phyloP scores from a whole-genome alignment of 371 early-diverging fungal species.

The Amoeboaphelidium occidentale region DNA sequence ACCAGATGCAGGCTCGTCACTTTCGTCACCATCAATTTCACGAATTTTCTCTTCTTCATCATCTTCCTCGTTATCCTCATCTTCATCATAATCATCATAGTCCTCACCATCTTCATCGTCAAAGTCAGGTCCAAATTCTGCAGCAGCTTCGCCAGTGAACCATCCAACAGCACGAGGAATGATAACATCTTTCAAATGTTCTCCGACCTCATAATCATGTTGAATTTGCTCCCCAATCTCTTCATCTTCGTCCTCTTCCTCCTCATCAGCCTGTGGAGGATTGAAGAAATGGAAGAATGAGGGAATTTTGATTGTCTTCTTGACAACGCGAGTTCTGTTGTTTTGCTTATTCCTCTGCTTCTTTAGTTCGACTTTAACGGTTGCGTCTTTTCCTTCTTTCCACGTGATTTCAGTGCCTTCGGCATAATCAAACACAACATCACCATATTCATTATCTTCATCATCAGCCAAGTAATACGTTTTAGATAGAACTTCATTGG shows the following conservation, averaged over 20 bases:
- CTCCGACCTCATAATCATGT: constrained; percentile 83
- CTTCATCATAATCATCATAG: constrained; percentile 24
- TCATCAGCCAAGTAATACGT: constrained; percentile 57
- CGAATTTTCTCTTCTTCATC: not conserved
- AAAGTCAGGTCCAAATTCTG: constrained; percentile 9
- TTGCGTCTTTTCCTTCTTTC: constrained; percentile 84
- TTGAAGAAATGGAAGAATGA: constrained; percentile 89
- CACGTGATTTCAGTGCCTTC: constrained; percentile 65
- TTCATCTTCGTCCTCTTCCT: constrained; percentile 26
- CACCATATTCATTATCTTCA: constrained; percentile 13
- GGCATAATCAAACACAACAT: constrained; percentile 64
- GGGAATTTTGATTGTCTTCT: constrained; percentile 69
- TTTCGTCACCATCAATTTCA: constrained; percentile 15
- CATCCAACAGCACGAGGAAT: constrained; percentile 88
- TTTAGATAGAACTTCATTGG: constrained; percentile 56
- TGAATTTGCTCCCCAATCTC: constrained; percentile 28
- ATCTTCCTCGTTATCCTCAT: constrained; percentile 13
- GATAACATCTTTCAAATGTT: constrained; percentile 80
- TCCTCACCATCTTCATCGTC: constrained; percentile 1
- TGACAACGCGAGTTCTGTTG: constrained; percentile 89
- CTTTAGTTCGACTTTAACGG: constrained; percentile 69
- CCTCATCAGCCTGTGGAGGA: constrained; percentile 44
- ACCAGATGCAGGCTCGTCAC: constrained; percentile 15
- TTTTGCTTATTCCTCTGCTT: constrained; percentile 94
- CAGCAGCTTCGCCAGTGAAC: constrained; percentile 79